Evolutionary conservation across 2,329 filamentous ascomycete genomes (phyloP).

Genomic region (Pseudofabraea citricarpa): DNA sequence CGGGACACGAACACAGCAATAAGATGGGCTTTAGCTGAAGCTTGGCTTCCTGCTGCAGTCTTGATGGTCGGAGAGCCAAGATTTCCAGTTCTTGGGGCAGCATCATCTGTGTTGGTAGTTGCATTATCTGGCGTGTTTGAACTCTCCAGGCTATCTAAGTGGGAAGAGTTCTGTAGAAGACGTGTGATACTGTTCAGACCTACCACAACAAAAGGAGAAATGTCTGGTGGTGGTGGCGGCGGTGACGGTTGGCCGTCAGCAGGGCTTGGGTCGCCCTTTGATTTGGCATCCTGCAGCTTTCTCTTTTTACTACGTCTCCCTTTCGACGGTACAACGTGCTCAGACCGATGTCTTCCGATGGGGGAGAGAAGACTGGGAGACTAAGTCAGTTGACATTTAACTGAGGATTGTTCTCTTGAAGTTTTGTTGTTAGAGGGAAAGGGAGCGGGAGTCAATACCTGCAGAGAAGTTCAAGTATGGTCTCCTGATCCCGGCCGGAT

Average conservation of each 20-base stretch:
- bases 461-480: constrained; percentile 63
- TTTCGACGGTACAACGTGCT: constrained; percentile 50
- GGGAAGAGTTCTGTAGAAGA: constrained; percentile 35
- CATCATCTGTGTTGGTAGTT: too few relatives aligned
- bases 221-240: constrained; percentile 41
- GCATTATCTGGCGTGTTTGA: neutral
- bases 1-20: constrained; percentile 53
- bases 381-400: too few relatives aligned
- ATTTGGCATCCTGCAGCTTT: constrained; percentile 36
- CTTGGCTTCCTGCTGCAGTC: neutral
- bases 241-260: too few relatives aligned
- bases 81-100: too few relatives aligned
- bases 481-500: constrained; percentile 51
- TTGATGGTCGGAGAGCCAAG: too few relatives aligned
- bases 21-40: constrained; percentile 11
- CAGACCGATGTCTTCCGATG: constrained; percentile 55
- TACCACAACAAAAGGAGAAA: constrained; percentile 54
- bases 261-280: constrained; percentile 10
- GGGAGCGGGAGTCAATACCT: constrained; percentile 40
- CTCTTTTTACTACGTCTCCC: constrained; percentile 54
- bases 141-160: neutral
- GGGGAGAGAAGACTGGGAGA: constrained; percentile 55
- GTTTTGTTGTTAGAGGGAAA: constrained; percentile 2
- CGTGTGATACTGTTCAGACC: constrained; percentile 62
- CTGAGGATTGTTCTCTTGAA: too few relatives aligned